Evolutionary conservation across 2,329 filamentous ascomycete species (phyloP).

Genomic region (Trichoderma harzianum): DNA sequence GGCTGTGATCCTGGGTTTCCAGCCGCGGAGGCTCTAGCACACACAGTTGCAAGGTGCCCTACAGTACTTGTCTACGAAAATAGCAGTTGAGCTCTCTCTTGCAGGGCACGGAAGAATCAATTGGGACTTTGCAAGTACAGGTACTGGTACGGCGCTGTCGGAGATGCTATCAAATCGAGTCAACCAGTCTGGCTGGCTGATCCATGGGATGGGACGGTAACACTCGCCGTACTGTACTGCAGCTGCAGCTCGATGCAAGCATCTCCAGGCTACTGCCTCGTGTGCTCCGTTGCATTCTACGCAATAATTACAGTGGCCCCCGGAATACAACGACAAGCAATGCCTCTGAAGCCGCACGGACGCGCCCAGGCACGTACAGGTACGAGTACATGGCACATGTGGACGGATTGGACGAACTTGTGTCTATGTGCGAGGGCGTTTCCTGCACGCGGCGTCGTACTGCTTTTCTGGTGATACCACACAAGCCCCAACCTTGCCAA

Average conservation of each 20-base stretch:
- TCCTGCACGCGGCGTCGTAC: constrained; percentile 9
- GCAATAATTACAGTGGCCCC: not conserved
- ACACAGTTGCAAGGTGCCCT: not conserved
- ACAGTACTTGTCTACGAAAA: too few relatives aligned
- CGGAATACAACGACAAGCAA: not conserved
- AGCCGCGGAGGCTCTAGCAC: not conserved
- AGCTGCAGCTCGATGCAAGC: not conserved
- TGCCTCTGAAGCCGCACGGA: not conserved
- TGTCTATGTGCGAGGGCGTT: constrained; percentile 7
- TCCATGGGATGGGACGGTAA: not conserved
- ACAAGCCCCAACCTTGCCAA: not conserved
- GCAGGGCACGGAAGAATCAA: not conserved
- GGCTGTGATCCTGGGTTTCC: not conserved
- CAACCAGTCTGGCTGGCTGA: not conserved
- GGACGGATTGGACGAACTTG: constrained; percentile 11
- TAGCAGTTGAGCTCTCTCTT: not conserved
- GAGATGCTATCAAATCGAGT: not conserved
- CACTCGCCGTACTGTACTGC: not conserved
- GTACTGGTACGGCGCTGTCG: not conserved
- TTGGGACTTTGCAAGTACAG: not conserved
- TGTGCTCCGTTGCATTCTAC: not conserved
- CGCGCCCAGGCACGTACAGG: not conserved
- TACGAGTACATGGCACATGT: not conserved
- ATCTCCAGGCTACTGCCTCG: not conserved
- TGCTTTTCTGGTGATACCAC: not conserved